A percentile compares a stretch with the other conserved stretches of the same genome.
Conservation (phyloP, 176 grass and related monocot genomes). For the Saccharum officinarum region DNA sequence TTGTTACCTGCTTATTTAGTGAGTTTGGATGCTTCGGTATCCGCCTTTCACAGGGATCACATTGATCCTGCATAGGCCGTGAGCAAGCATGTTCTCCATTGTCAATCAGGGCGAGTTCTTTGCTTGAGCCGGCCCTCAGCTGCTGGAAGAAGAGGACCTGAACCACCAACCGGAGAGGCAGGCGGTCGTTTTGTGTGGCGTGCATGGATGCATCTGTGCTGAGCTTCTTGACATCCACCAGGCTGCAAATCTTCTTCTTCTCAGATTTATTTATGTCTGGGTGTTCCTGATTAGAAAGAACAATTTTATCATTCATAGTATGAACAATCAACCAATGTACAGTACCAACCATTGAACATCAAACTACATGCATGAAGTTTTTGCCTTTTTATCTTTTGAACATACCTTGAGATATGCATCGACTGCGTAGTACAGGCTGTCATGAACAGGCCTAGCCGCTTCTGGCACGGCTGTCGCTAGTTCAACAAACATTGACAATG, state of each 20-base stretch:
- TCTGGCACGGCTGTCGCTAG: conserved; percentile 77
- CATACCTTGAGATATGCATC: conserved; percentile 97
- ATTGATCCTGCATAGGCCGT: conserved; percentile 26
- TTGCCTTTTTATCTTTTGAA: not conserved
- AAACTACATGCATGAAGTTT: conserved; percentile 14
- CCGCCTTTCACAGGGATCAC: conserved; percentile 43
- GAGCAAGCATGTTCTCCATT: conserved; percentile 12
- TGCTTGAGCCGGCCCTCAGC: conserved; percentile 45
- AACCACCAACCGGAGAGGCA: conserved; percentile 88
- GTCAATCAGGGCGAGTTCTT: conserved; percentile 24
- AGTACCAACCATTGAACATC: not conserved
- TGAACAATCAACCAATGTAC: not conserved
- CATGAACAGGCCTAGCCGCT: conserved; percentile 68
- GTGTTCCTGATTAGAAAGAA: conserved; percentile 67
- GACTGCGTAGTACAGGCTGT: conserved; percentile 78
- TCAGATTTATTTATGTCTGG: conserved; percentile 69
- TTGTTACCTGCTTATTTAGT: conserved; percentile 53
- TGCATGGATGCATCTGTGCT: conserved; percentile 76
- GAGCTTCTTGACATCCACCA: conserved; percentile 91
- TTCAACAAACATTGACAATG: conserved; percentile 71
- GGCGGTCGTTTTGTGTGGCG: conserved; percentile 84
- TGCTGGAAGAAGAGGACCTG: conserved; percentile 99
- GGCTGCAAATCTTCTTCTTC: conserved; percentile 73
- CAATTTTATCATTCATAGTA: conserved; percentile 31
- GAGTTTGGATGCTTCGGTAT: conserved; percentile 50